Evolutionary conservation across 345 rosid species (phyloP).

Genomic region (Eucalyptus pauciflora): DNA sequence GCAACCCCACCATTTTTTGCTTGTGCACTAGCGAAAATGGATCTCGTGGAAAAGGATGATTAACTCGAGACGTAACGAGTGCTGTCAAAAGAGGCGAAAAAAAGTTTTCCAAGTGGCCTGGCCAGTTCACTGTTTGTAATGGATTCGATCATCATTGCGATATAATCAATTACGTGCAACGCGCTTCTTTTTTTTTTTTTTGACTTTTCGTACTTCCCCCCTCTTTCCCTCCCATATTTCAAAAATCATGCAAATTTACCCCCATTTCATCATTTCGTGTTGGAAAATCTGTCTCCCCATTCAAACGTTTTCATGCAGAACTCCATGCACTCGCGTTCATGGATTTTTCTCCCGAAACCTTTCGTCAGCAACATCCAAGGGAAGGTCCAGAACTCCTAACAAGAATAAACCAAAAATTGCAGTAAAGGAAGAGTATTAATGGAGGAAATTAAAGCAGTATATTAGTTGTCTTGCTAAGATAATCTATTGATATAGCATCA

Average conservation of each 20-base stretch:
- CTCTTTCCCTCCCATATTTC: not conserved
- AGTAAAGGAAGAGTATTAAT: not conserved
- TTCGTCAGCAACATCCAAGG: not conserved
- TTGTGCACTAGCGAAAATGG: not conserved
- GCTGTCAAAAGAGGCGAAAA: not conserved
- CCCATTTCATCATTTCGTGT: not conserved
- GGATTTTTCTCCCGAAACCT: not conserved
- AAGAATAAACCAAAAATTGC: not conserved
- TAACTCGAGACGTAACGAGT: not conserved
- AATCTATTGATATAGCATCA: not conserved
- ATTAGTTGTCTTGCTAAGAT: not conserved
- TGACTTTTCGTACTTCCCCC: not conserved
- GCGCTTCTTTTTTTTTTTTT: not conserved
- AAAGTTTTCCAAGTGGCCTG: not conserved
- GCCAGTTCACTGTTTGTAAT: not conserved
- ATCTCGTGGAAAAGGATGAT: not conserved
- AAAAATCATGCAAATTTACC: not conserved
- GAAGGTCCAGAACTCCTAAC: not conserved
- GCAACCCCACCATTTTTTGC: not conserved
- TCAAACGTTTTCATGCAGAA: not conserved
- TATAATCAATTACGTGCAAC: not conserved
- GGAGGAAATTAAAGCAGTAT: not conserved
- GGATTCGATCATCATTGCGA: not conserved
- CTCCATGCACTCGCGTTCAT: not conserved
- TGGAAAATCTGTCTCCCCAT: not conserved